A percentile compares a stretch with the other conserved stretches of the same genome.
Evolutionary conservation across 148 eudicot species (phyloP).

Genomic region (Talinum fruticosum): DNA sequence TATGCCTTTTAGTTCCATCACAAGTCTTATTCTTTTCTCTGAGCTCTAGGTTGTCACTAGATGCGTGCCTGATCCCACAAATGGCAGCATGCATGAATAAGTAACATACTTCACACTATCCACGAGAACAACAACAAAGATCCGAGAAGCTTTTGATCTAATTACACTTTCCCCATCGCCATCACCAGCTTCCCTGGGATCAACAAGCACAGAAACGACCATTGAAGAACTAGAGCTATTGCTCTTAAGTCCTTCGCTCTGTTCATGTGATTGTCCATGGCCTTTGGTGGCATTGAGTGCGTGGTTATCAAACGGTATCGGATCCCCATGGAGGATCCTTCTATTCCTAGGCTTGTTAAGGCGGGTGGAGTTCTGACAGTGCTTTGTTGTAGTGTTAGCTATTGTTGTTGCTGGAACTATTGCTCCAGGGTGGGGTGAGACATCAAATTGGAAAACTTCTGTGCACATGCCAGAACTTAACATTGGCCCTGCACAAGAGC

Average conservation of each 20-base stretch:
- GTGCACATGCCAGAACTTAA: slow-evolving; percentile 95
- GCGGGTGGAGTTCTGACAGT: slow-evolving; percentile 49
- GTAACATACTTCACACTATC: slow-evolving; percentile 97
- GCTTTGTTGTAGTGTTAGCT: slow-evolving; percentile 40
- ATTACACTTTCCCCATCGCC: slow-evolving; percentile 60
- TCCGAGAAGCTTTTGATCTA: slow-evolving; percentile 72
- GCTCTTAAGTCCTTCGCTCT: slow-evolving; percentile 43
- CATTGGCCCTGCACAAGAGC: slow-evolving; percentile 68
- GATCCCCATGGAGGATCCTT: slow-evolving; percentile 65
- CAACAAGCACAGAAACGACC: slow-evolving; percentile 93
- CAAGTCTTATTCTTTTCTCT: slow-evolving; percentile 9
- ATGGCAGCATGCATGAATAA: slow-evolving; percentile 91
- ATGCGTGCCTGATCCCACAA: slow-evolving; percentile 62
- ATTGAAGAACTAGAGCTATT: slow-evolving; percentile 57
- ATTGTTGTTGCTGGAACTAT: slow-evolving; percentile 59
- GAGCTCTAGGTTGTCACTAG: slow-evolving; percentile 50
- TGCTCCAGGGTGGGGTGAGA: slow-evolving; percentile 72
- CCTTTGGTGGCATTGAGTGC: slow-evolving; percentile 46
- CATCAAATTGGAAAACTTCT: slow-evolving; percentile 93
- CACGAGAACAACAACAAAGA: slow-evolving; percentile 88
- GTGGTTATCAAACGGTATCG: slow-evolving; percentile 49
- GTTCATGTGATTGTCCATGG: slow-evolving; percentile 31
- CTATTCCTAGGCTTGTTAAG: slow-evolving; percentile 55
- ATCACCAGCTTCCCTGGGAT: slow-evolving; percentile 83
- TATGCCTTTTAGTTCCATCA: slow-evolving; percentile 9